Evolutionary conservation across 2,329 filamentous ascomycete genomes (phyloP).

Genomic region (Colletotrichum tropicicola): DNA sequence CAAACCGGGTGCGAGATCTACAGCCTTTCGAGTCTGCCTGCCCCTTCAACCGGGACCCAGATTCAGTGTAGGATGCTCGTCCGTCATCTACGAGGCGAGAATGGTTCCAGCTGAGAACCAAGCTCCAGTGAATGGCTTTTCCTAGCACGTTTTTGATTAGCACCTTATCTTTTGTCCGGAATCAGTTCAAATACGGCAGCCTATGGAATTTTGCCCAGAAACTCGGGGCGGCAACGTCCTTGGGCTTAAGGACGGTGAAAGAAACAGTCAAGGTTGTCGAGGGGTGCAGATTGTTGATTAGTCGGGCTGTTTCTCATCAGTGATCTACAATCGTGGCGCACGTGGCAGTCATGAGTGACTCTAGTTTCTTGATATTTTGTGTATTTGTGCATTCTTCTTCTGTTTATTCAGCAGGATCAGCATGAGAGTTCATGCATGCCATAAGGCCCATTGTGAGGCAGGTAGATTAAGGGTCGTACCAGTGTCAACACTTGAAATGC

Average conservation of each 20-base stretch:
- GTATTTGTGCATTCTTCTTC: too few species aligned
- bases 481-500: too few species aligned
- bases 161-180: slow-evolving; percentile 33
- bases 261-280: slow-evolving; percentile 34
- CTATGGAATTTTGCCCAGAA: slow-evolving; percentile 35
- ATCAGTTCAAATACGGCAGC: slow-evolving; percentile 36
- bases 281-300: slow-evolving; percentile 38
- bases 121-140: slow-evolving; percentile 41
- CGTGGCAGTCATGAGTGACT: too few species aligned
- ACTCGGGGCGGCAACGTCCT: slow-evolving; percentile 35
- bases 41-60: slow-evolving; percentile 45
- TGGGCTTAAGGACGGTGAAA: slow-evolving; percentile 37
- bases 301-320: too few species aligned
- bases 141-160: slow-evolving; percentile 34
- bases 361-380: too few species aligned
- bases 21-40: slow-evolving; percentile 40
- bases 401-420: too few species aligned
- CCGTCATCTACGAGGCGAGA: slow-evolving; percentile 46
- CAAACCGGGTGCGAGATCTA: slow-evolving; percentile 33
- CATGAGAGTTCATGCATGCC: too few species aligned
- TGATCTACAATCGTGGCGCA: too few species aligned
- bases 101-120: slow-evolving; percentile 37
- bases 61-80: slow-evolving; percentile 41
- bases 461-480: too few species aligned
- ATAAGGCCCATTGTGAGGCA: too few species aligned